Conservation (phyloP, 2,329 filamentous ascomycete genomes). For the Diaporthe sp. region DNA sequence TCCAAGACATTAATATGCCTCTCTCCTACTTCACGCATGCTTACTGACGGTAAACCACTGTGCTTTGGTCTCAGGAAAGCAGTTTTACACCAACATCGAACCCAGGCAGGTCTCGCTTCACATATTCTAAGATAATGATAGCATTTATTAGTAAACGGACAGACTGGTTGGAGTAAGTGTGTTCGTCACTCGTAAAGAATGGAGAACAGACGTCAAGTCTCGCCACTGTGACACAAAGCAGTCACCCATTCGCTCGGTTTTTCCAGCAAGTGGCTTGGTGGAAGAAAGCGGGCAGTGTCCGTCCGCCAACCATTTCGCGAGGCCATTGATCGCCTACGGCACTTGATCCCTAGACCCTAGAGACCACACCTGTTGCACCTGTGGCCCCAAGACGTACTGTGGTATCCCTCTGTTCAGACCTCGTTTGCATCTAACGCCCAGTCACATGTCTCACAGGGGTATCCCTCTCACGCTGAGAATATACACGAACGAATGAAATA, state of each 20-base stretch:
- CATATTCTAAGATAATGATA: too few relatives aligned
- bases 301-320: constrained; percentile 4
- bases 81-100: neutral
- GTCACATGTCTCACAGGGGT: neutral
- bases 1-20: constrained; percentile 22
- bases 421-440: constrained; percentile 15
- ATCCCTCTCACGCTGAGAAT: neutral
- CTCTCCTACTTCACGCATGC: neutral
- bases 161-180: too few relatives aligned
- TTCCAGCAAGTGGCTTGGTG: constrained; percentile 14
- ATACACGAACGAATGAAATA: neutral
- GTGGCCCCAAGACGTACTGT: neutral
- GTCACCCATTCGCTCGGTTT: neutral
- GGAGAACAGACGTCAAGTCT: constrained; percentile 15
- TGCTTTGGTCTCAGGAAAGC: neutral
- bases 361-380: neutral
- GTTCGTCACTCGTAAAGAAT: neutral
- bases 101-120: neutral
- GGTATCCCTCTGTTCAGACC: neutral
- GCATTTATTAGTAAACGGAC: neutral
- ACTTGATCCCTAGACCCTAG: neutral
- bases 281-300: neutral
- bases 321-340: neutral
- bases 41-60: neutral
- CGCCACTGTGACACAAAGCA: constrained; percentile 10